Conservation (phyloP, 2,329 filamentous ascomycete species). For the Diaporthe ilicicola region DNA sequence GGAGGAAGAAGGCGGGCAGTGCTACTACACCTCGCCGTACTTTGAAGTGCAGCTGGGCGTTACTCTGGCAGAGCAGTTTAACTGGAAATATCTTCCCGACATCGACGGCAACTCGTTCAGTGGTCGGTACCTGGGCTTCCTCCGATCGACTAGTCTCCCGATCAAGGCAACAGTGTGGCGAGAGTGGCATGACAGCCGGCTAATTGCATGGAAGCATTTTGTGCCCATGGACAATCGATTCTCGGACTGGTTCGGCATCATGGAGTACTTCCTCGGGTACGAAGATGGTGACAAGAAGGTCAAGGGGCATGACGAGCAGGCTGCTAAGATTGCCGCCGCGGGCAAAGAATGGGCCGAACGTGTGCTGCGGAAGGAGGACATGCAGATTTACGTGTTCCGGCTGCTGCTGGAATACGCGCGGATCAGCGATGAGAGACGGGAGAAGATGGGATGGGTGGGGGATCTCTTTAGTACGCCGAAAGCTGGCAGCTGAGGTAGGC, state of each 20-base stretch:
- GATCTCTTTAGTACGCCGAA: background rate
- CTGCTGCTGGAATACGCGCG: slow-evolving; percentile 71
- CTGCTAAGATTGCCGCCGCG: slow-evolving; percentile 69
- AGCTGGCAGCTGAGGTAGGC: background rate
- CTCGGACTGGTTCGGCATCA: slow-evolving; percentile 74
- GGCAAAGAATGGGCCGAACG: slow-evolving; percentile 75
- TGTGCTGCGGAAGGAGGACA: slow-evolving; percentile 75
- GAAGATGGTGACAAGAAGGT: slow-evolving; percentile 41
- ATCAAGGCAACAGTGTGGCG: slow-evolving; percentile 82
- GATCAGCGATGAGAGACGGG: slow-evolving; percentile 59
- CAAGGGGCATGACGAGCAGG: slow-evolving; percentile 62
- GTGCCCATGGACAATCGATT: slow-evolving; percentile 82
- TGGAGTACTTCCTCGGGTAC: slow-evolving; percentile 78
- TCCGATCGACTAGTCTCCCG: slow-evolving; percentile 73
- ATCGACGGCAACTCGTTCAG: slow-evolving; percentile 80
- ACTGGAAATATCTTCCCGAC: slow-evolving; percentile 76
- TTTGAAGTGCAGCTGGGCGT: slow-evolving; percentile 51
- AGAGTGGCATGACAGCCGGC: slow-evolving; percentile 81
- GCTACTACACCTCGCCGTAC: slow-evolving; percentile 58
- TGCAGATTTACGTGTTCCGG: slow-evolving; percentile 75
- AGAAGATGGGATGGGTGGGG: slow-evolving; percentile 56
- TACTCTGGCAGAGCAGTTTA: slow-evolving; percentile 62
- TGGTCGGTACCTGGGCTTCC: slow-evolving; percentile 73
- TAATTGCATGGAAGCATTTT: slow-evolving; percentile 82
- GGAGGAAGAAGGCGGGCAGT: slow-evolving; percentile 46